These are phyloP conservation scores for Cyclotella baltica DNA, from an alignment of 108 stramenopile species.

Conservation along the genomic window DNA sequence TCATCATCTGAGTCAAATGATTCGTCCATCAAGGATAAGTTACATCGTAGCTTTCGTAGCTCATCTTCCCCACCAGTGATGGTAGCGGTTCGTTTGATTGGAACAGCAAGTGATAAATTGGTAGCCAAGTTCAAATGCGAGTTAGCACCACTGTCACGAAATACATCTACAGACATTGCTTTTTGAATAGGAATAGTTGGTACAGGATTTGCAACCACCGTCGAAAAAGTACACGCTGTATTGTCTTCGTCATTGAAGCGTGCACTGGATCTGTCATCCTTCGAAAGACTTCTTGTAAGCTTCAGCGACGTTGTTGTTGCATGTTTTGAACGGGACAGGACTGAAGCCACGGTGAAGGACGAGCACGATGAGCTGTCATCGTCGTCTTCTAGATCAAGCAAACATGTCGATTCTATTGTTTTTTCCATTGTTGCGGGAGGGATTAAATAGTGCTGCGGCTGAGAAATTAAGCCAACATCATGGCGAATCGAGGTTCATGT, in stretches of 20 bases:
- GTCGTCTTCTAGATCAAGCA: conserved; percentile 1
- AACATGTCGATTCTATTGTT: not conserved
- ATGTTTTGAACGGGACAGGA: no score
- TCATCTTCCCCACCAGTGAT: not conserved
- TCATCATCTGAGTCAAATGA: not conserved
- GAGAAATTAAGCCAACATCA: no score
- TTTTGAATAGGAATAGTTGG: not conserved
- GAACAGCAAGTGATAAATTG: not conserved
- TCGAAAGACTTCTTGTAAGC: no score
- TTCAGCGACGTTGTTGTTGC: no score
- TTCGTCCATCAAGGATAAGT: not conserved
- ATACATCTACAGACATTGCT: not conserved
- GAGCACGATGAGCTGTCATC: conserved; percentile 10
- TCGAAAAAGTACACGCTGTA: not conserved
- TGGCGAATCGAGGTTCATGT: no score
- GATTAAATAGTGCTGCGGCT: no score
- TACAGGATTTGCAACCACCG: not conserved
- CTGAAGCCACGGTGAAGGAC: not conserved
- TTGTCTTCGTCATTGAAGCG: not conserved
- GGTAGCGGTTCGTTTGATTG: not conserved
- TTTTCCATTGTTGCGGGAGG: no score
- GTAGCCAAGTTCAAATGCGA: no score
- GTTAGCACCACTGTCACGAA: not conserved
- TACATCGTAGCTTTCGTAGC: not conserved
- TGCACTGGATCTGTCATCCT: not conserved